Conservation (phyloP, 208 protist species). For the Lotmaria passim region DNA sequence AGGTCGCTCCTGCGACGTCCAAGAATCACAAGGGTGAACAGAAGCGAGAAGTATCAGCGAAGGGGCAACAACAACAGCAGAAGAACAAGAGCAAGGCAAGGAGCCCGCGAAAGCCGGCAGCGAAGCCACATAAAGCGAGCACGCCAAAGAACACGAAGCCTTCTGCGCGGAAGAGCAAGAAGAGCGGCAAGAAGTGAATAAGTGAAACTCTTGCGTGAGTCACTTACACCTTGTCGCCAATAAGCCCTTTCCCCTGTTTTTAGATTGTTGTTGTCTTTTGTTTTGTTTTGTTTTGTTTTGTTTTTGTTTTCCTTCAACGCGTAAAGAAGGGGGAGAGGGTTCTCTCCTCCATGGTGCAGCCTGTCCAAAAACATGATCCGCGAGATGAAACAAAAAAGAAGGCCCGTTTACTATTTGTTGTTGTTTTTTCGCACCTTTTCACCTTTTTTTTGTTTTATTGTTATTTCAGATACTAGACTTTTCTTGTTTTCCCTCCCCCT, state of each 20-base stretch:
- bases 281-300: too few species aligned
- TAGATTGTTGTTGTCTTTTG: too few species aligned
- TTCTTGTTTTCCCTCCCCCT: neutral
- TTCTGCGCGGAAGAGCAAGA: constrained; percentile 5
- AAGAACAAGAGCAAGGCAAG: neutral
- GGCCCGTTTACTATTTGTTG: neutral
- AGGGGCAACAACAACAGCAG: neutral
- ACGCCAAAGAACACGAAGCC: neutral
- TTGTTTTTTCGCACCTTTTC: neutral
- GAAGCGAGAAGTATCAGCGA: neutral
- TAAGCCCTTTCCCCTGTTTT: too few species aligned
- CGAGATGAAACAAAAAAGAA: too few species aligned
- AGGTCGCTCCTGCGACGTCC: neutral
- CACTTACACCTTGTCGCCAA: too few species aligned
- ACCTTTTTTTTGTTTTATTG: neutral
- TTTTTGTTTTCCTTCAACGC: too few species aligned
- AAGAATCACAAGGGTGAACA: neutral
- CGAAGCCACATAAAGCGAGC: constrained; percentile 10
- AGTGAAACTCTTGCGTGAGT: too few species aligned
- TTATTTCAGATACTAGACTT: too few species aligned
- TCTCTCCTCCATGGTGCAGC: too few species aligned
- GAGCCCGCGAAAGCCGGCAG: constrained; percentile 5
- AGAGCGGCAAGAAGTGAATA: constrained; percentile 10
- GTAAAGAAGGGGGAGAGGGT: too few species aligned
- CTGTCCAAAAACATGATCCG: too few species aligned